phyloP scores from a whole-genome alignment of 371 early-diverging fungal genomes.

The Gilbertella persicaria region DNA sequence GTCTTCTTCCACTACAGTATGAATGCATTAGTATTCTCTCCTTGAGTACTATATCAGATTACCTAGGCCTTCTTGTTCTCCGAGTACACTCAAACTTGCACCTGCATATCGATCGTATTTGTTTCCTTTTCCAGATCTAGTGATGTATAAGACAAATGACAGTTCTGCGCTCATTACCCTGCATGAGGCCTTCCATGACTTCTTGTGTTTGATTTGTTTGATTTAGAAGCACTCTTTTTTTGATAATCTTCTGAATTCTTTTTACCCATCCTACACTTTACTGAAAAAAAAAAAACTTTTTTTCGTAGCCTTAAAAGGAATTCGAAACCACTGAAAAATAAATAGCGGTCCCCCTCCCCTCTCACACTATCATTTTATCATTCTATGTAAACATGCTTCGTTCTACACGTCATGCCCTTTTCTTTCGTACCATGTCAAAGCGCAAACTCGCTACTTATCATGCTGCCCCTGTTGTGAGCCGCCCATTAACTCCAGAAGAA shows the following conservation, averaged over 20 bases:
- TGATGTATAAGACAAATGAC: neutral
- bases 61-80: constrained; percentile 16
- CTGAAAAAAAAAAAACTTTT: constrained; percentile 1
- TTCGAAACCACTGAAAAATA: constrained; percentile 1
- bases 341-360: too few relatives aligned
- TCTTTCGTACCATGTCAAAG: too few relatives aligned
- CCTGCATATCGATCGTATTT: constrained; percentile 24
- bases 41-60: neutral
- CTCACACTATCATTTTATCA: too few relatives aligned
- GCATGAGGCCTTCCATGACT: constrained; percentile 19
- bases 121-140: constrained; percentile 21
- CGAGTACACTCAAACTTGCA: constrained; percentile 20
- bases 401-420: too few relatives aligned
- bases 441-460: constrained; percentile 11
- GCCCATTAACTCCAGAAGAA: constrained; percentile 31
- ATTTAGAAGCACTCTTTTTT: constrained; percentile 7
- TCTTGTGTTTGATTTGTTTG: constrained; percentile 13
- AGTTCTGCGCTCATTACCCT: constrained; percentile 1
- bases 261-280: constrained; percentile 23
- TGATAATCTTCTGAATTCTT: constrained; percentile 32
- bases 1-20: constrained; percentile 11
- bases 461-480: neutral
- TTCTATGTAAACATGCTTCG: too few relatives aligned
- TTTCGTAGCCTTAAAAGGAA: too few relatives aligned
- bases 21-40: neutral